A percentile compares a stretch with the other conserved stretches of the same genome.
Conservation (phyloP, 345 rosid species). For the Hypericum androsaemum region DNA sequence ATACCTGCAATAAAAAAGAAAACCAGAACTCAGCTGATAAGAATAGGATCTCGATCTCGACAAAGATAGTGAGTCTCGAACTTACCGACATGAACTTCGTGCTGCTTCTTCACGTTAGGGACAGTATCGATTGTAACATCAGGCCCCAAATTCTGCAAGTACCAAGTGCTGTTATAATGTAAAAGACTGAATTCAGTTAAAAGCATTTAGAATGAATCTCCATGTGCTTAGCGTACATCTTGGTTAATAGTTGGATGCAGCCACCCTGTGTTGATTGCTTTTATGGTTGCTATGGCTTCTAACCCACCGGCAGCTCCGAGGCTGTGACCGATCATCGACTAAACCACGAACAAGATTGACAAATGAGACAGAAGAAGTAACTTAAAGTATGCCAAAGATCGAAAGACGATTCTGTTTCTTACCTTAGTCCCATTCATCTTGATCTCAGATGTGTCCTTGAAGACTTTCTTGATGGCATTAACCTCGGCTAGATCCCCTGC, state of each 20-base stretch:
- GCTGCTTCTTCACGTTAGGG: constrained; percentile 50
- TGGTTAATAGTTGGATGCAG: constrained; percentile 62
- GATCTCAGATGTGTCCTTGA: constrained; percentile 53
- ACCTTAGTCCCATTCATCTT: constrained; percentile 71
- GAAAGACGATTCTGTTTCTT: constrained; percentile 7
- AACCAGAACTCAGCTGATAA: background rate
- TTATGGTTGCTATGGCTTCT: constrained; percentile 59
- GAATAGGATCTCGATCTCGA: background rate
- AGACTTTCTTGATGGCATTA: constrained; percentile 51
- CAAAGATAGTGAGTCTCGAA: background rate
- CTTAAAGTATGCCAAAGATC: background rate
- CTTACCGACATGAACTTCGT: constrained; percentile 48
- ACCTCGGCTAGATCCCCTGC: constrained; percentile 71
- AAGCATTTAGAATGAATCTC: background rate
- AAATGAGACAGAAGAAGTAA: background rate
- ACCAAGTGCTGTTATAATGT: background rate
- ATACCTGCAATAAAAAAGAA: constrained; percentile 27
- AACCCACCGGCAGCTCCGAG: constrained; percentile 65
- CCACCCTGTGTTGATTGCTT: constrained; percentile 67
- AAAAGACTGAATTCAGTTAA: background rate
- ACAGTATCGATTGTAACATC: constrained; percentile 52
- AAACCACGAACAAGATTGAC: background rate
- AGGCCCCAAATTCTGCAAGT: constrained; percentile 39
- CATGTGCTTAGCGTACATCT: constrained; percentile 39
- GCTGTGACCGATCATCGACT: constrained; percentile 65